phyloP scores from a whole-genome alignment of 306 rosid genomes.

The Cyamopsis tetragonoloba region DNA sequence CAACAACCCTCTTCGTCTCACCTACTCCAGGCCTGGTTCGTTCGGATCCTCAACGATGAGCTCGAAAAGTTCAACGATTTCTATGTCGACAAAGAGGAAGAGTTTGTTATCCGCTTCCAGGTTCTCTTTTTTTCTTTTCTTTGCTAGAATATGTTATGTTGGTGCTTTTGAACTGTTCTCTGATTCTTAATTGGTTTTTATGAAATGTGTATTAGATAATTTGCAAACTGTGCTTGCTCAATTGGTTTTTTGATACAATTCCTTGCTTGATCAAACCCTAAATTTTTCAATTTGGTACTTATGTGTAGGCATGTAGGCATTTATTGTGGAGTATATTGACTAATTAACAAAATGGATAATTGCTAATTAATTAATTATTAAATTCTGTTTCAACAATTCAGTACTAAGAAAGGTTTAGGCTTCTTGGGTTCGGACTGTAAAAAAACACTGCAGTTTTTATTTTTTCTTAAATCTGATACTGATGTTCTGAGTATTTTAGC shows the following conservation, averaged over 20 bases:
- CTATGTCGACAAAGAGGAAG: slow-evolving; percentile 87
- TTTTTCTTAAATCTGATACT: no score
- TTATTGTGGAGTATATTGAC: no score
- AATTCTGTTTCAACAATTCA: background rate
- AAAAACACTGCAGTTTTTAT: background rate
- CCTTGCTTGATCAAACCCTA: slow-evolving; percentile 6
- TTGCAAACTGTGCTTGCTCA: background rate
- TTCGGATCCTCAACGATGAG: slow-evolving; percentile 67
- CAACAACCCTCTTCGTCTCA: slow-evolving; percentile 31
- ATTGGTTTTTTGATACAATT: slow-evolving; percentile 16
- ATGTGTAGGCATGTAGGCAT: background rate
- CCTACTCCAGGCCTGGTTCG: slow-evolving; percentile 67
- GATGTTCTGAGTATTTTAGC: background rate
- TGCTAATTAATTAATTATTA: background rate
- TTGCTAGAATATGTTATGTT: background rate
- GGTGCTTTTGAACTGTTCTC: background rate
- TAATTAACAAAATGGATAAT: background rate
- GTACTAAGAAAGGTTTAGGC: background rate
- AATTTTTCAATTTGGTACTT: background rate
- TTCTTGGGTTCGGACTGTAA: background rate
- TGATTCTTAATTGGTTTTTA: background rate
- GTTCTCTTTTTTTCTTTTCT: slow-evolving; percentile 31
- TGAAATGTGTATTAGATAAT: background rate
- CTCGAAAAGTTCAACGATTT: slow-evolving; percentile 86
- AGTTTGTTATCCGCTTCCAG: slow-evolving; percentile 88